Evolutionary conservation across 2,329 filamentous ascomycete species (phyloP), one percentile per base, ranked within the genome.

Genomic region (Simplicillium sp.): DNA sequence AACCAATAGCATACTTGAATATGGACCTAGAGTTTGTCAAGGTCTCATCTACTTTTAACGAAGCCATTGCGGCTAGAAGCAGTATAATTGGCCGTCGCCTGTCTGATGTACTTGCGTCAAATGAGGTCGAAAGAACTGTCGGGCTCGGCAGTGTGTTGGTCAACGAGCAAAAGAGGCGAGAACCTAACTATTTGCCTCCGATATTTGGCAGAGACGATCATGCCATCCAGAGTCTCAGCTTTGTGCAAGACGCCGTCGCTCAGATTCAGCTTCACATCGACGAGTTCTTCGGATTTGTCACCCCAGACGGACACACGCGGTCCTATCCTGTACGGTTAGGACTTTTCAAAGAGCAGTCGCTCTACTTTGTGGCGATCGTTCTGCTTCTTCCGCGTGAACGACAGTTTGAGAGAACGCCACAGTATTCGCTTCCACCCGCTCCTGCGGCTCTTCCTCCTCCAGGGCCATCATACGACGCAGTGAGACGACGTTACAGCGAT

Each of bases 181-280:
- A 79, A 25, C 77, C 77, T 14, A 77, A 75, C 36, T 81, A 82
- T 52, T 63, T 82, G 15, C 77, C 78, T 4, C 78, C 78, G 2
- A 81, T 82, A n/a, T 69, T 76, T 44, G 68, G 65, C 31, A 70
- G 69, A 43, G 70, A 75, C 38, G 70, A 75, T 17, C 64, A 70
- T 18, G 67, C 77, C 13, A 71, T 80, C 28, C 69, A 74, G 42
- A 61, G 64, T 2, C 63, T 80, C 12, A 69, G 72, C 1, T 77
- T 81, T 48, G 62, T 60, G 11, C 47, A 62, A 0, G 75, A 78
- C 36, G 74, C 77, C 29, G 50, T 79, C 20, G 62, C 65, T 13
- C 68, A 69, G 35, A 71, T 74, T 41, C 57, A 66, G 16, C 58
- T 77, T 11, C 70, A 75, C 36, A 68, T 69, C 36, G 67, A 69